These are phyloP conservation scores for Kazachstania martiniae DNA, from an alignment of 805 yeast genomes.

Conservation along the genomic window DNA sequence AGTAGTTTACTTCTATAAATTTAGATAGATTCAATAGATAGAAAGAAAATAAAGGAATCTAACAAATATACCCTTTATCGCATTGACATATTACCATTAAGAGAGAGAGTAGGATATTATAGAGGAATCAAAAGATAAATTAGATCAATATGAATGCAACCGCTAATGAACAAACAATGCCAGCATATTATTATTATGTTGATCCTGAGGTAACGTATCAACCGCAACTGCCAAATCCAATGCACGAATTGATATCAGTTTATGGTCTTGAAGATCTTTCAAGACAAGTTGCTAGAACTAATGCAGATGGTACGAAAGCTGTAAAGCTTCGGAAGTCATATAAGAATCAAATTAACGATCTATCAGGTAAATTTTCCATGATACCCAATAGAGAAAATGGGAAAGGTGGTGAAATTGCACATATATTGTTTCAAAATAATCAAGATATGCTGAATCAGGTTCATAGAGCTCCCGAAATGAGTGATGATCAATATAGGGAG, in stretches of 20 bases:
- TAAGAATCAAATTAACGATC: constrained; percentile 80
- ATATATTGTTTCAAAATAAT: constrained; percentile 26
- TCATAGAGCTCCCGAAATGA: constrained; percentile 16
- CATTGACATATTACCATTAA: no score
- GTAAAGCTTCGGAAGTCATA: constrained; percentile 89
- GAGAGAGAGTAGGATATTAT: no score
- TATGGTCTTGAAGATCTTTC: constrained; percentile 64
- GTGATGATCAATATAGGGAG: constrained; percentile 16
- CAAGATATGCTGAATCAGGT: constrained; percentile 25
- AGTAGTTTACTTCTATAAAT: no score
- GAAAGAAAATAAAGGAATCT: no score
- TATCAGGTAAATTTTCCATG: constrained; percentile 62
- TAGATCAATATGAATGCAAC: background rate
- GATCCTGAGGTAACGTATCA: constrained; percentile 27
- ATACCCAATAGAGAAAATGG: constrained; percentile 40
- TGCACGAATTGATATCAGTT: constrained; percentile 55
- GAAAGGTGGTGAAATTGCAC: constrained; percentile 29
- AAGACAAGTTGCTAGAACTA: constrained; percentile 72
- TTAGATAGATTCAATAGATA: no score
- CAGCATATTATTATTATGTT: constrained; percentile 31
- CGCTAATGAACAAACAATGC: constrained; percentile 13
- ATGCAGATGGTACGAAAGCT: constrained; percentile 83
- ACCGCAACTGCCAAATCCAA: constrained; percentile 55
- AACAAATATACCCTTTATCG: no score
- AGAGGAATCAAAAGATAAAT: no score